Percentiles rank a stretch among this genome's conserved stretches.
These are phyloP conservation scores for Elsinoe necatrix DNA, from an alignment of 2,329 filamentous ascomycete species.

Conservation along the genomic window DNA sequence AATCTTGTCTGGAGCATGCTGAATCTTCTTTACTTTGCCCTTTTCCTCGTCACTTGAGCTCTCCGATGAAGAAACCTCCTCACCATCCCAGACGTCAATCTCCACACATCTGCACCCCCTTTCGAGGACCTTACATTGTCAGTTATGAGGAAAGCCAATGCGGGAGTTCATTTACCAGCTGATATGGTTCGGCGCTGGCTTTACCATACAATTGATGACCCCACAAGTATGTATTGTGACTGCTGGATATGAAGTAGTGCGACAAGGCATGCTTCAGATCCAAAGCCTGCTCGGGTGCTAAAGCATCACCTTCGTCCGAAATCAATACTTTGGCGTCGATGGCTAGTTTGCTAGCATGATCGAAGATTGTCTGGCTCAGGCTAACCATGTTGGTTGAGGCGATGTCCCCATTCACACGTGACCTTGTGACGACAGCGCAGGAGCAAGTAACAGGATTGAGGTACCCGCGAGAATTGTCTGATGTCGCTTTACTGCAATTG, in stretches of 20 bases:
- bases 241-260: conserved; percentile 90
- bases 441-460: too few species aligned
- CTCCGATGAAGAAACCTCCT: conserved; percentile 35
- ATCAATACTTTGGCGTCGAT: conserved; percentile 29
- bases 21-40: conserved; percentile 29
- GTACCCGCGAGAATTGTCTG: neutral
- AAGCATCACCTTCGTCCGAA: conserved; percentile 38
- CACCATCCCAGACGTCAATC: conserved; percentile 89
- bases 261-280: conserved; percentile 51
- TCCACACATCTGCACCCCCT: conserved; percentile 83
- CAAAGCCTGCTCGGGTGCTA: conserved; percentile 31
- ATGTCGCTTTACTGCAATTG: neutral
- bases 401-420: neutral
- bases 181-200: conserved; percentile 71
- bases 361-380: neutral
- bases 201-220: conserved; percentile 77
- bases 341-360: conserved; percentile 5
- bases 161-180: conserved; percentile 48
- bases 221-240: conserved; percentile 86
- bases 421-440: neutral
- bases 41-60: conserved; percentile 32
- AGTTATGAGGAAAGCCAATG: neutral
- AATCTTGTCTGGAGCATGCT: conserved; percentile 3
- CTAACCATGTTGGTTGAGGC: conserved; percentile 17
- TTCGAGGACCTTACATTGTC: conserved; percentile 40